These are phyloP conservation scores for Typha latifolia DNA, from an alignment of 176 grass and related monocot species.

Conservation along the genomic window DNA sequence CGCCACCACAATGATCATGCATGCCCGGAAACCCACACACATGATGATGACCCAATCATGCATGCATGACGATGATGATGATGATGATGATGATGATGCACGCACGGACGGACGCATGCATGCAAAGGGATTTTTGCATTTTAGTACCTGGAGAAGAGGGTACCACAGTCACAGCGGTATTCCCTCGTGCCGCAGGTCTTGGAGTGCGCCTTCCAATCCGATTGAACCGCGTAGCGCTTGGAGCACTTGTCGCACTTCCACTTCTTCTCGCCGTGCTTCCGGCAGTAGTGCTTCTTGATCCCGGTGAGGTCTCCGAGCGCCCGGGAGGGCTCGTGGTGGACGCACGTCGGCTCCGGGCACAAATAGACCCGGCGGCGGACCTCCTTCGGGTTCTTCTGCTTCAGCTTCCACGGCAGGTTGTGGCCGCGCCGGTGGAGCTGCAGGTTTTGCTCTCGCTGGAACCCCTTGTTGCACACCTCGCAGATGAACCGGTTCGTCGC, in stretches of 20 bases:
- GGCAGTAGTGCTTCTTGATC: constrained; percentile 98
- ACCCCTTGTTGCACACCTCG: constrained; percentile 96
- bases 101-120: no score
- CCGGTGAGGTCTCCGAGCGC: constrained; percentile 90
- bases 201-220: constrained; percentile 98
- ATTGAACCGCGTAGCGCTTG: constrained; percentile 97
- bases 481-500: constrained; percentile 97
- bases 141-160: constrained; percentile 88
- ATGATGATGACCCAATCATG: constrained; percentile 51
- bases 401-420: constrained; percentile 97
- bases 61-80: not conserved
- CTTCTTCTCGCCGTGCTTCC: constrained; percentile 99
- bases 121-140: not conserved
- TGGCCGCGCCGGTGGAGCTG: constrained; percentile 95
- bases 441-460: constrained; percentile 98
- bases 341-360: constrained; percentile 91
- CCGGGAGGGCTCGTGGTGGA: constrained; percentile 85
- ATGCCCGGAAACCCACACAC: no score
- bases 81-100: not conserved
- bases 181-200: constrained; percentile 97
- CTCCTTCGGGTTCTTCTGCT: constrained; percentile 95
- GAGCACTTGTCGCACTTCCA: constrained; percentile 99
- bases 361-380: constrained; percentile 70
- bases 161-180: constrained; percentile 98
- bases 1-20: no score